phyloP scores from a whole-genome alignment of 1,284 basidiomycete genomes.

The Xerocomus minutiporus region DNA sequence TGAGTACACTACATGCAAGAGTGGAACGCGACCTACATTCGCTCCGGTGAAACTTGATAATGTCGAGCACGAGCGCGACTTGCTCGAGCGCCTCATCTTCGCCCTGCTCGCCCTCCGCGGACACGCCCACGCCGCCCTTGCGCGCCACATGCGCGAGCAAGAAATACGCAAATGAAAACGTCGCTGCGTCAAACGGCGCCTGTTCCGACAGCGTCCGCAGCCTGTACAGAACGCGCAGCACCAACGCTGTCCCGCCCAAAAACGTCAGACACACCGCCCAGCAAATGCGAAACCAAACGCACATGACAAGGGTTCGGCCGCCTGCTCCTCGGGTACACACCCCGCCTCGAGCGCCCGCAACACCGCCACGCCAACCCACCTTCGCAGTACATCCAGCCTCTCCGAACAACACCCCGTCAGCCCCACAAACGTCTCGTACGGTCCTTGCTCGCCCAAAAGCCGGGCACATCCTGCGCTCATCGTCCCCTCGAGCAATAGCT shows the following conservation, averaged over 20 bases:
- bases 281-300: slow-evolving; percentile 21
- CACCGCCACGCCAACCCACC: slow-evolving; percentile 78
- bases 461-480: slow-evolving; percentile 49
- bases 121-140: slow-evolving; percentile 59
- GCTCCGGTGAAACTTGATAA: slow-evolving; percentile 81
- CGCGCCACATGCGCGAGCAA: slow-evolving; percentile 70
- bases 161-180: slow-evolving; percentile 80
- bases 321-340: slow-evolving; percentile 69
- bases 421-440: slow-evolving; percentile 75
- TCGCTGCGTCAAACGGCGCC: slow-evolving; percentile 77
- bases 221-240: slow-evolving; percentile 85
- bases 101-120: slow-evolving; percentile 34
- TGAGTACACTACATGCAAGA: neutral
- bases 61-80: slow-evolving; percentile 77
- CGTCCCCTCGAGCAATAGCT: slow-evolving; percentile 62
- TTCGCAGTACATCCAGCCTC: slow-evolving; percentile 61
- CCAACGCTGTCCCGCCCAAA: slow-evolving; percentile 49
- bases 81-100: slow-evolving; percentile 85
- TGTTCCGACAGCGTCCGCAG: slow-evolving; percentile 82
- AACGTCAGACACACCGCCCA: neutral
- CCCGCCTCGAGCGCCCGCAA: slow-evolving; percentile 66
- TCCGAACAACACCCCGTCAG: slow-evolving; percentile 65
- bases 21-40: slow-evolving; percentile 57
- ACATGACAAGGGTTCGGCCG: slow-evolving; percentile 70
- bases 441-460: slow-evolving; percentile 48